Evolutionary conservation across 495 filamentous ascomycete species (phyloP), one percentile per base, ranked within the genome.

Genomic region (Filosporella fistucella): DNA sequence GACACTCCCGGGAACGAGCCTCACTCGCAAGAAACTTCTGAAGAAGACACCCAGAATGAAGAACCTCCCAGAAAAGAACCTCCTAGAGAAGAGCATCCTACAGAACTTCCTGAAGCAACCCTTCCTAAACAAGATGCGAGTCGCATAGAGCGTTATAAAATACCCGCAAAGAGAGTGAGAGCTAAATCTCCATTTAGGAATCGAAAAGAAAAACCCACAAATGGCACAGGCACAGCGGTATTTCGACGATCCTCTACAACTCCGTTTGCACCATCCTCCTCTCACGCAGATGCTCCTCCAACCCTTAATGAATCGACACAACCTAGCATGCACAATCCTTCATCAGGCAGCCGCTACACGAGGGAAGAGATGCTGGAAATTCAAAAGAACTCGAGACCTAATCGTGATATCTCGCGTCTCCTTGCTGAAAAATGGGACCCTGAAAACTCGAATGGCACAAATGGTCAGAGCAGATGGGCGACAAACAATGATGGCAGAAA

Each of bases 361-460:
- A 89, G 86, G 64, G 88, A 91, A 14, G 80, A 95, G 52, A 74
- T 97, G 51, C 67, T 96, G 25, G 77, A 85, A 20, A 77, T 96
- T 45, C 91, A 78, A 62, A 83, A 68, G 67, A 58, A 61, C 34
- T 63, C 71, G 13, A 78, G 78, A n/a, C 59, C 64, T 26, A 78
- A 81, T 51, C 81, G 88, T 47, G 64, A 89, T 40, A 70, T 84
- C 47, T 78, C 85, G 37, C 53, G 65, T 23, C 76, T 95, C 23
- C 87, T 85, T 56, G 72, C 83, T 35, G 77, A 81, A 29, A 78
- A 78, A 55, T 95, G 88, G 88, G 81, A 85, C 51, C 89, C 89
- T 13, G 77, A 76, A 39, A 69, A 77, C 22, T 65, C 75, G 22
- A 85, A 86, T 59, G 77, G 85, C 21, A 58, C 66, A 41, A 68